A percentile compares a stretch with the other conserved stretches of the same genome.
Conservation (phyloP, 176 grass and related monocot species). For the Triticum aestivum region DNA sequence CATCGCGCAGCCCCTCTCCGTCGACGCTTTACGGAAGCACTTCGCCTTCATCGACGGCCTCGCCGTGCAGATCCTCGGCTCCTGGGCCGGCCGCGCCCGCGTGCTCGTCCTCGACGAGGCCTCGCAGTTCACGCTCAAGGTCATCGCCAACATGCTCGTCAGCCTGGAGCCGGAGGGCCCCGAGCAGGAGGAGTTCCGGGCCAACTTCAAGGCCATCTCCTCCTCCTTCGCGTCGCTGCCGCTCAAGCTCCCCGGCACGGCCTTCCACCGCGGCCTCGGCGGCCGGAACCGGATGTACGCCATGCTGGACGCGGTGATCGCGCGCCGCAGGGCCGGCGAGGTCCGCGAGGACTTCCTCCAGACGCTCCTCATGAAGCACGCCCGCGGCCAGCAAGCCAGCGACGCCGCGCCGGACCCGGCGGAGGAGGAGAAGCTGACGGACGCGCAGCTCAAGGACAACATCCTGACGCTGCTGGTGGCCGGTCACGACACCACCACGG, state of each 20-base stretch:
- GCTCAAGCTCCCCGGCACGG: slow-evolving; percentile 57
- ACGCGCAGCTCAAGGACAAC: slow-evolving; percentile 76
- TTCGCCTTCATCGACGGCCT: slow-evolving; percentile 51
- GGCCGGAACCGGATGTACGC: slow-evolving; percentile 68
- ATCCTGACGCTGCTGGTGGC: slow-evolving; percentile 68
- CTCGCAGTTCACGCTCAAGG: slow-evolving; percentile 68
- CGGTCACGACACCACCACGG: slow-evolving; percentile 69
- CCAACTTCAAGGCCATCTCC: slow-evolving; percentile 74
- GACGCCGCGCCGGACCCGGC: background rate
- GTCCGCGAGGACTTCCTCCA: slow-evolving; percentile 56
- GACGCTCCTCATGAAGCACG: slow-evolving; percentile 53
- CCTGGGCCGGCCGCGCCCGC: slow-evolving; percentile 36
- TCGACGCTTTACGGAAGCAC: slow-evolving; percentile 59
- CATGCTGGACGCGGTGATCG: slow-evolving; percentile 67
- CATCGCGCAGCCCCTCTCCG: slow-evolving; percentile 64
- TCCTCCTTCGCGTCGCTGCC: slow-evolving; percentile 65
- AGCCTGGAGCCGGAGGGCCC: slow-evolving; percentile 61
- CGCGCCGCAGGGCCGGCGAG: slow-evolving; percentile 39
- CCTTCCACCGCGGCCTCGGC: slow-evolving; percentile 57
- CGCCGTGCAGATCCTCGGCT: slow-evolving; percentile 44
- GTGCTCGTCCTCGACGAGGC: slow-evolving; percentile 66
- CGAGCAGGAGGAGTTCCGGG: slow-evolving; percentile 58
- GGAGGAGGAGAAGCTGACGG: slow-evolving; percentile 48
- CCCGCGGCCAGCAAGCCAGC: background rate
- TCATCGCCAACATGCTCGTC: slow-evolving; percentile 73